Evolutionary conservation across 129 eudicot genomes (phyloP), one percentile per base, ranked within the genome.

Genomic region (Pittosporum tobira): DNA sequence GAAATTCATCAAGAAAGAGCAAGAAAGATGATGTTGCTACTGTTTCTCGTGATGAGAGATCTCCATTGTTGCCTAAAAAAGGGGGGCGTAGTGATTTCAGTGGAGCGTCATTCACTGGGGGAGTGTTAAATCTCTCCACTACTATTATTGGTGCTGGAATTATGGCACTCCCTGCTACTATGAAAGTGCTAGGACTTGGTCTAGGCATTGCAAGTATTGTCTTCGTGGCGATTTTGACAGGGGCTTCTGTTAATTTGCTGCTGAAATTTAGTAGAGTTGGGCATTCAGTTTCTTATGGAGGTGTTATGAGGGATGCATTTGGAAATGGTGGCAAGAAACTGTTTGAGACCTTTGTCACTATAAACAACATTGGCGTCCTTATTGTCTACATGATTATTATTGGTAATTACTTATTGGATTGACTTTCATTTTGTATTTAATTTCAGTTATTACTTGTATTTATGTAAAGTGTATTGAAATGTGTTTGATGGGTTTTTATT

Each of bases 141-240:
- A 85, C 97, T 61, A 89, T 89, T 38, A 79, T 89, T 44, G 97
- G 97, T 21, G 97, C 97, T 38, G 95, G 97, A 15, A 80, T 85
- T 4, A 89, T 89, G 97, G 90, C 95, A 4, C 73, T 89, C 24
- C 97, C 97, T 0, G 97, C 97, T 9, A 80, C 97, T 5, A 79
- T 82, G 83, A 89, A 89, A 57, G 86, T 79, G 1, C 63, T 85
- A 43, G 97, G 97, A 10, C 79, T 85, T 8, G 84, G 65, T 26
- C 84, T 73, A 13, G 97, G 93, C 21, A 71, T 89, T 19, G 74
- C 48, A 0, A 57, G 68, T 31, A 85, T 89, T 10, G 24, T 77
- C 37, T 49, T 89, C 15, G 84, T 86, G 2, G 97, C 74, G 6
- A 61, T 79, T 9, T 53, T 89, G 25, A 66, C 95, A 3, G 85